Evolutionary conservation across 2,329 filamentous ascomycete genomes (phyloP).

Genomic region (Trichothecium sympodiale): DNA sequence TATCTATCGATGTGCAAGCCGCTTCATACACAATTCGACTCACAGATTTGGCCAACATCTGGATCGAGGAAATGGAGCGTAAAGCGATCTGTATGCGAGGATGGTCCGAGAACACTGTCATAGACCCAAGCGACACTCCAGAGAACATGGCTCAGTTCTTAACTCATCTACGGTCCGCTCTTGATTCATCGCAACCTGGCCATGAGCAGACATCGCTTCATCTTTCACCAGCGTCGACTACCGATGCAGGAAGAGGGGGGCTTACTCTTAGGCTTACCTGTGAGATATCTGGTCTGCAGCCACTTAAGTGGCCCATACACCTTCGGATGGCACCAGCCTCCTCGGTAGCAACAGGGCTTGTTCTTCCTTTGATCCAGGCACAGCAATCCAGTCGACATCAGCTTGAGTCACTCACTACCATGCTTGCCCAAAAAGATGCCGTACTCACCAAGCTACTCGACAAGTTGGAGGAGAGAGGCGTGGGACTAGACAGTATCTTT

Average conservation of each 20-base stretch:
- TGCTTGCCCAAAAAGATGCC: slow-evolving; percentile 38
- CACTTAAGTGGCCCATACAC: slow-evolving; percentile 54
- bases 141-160: slow-evolving; percentile 59
- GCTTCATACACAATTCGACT: slow-evolving; percentile 54
- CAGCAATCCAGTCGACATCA: slow-evolving; percentile 29
- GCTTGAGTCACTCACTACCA: slow-evolving; percentile 28
- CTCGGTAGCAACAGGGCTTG: slow-evolving; percentile 32
- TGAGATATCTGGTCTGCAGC: slow-evolving; percentile 51
- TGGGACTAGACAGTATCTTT: slow-evolving; percentile 42
- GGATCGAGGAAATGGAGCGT: slow-evolving; percentile 54
- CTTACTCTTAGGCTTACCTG: slow-evolving; percentile 45
- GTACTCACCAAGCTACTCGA: slow-evolving; percentile 39
- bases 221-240: slow-evolving; percentile 21
- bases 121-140: slow-evolving; percentile 60
- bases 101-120: slow-evolving; percentile 52
- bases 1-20: slow-evolving; percentile 44
- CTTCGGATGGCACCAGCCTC: slow-evolving; percentile 34
- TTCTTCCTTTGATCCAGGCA: slow-evolving; percentile 39
- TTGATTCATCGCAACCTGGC: slow-evolving; percentile 33
- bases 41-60: slow-evolving; percentile 65
- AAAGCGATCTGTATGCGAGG: slow-evolving; percentile 53
- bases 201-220: slow-evolving; percentile 33
- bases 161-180: slow-evolving; percentile 43
- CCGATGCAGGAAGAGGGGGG: slow-evolving; percentile 26
- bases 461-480: slow-evolving; percentile 41